phyloP scores from a whole-genome alignment of 768 basidiomycete genomes.

The Phaeotremella fagi region DNA sequence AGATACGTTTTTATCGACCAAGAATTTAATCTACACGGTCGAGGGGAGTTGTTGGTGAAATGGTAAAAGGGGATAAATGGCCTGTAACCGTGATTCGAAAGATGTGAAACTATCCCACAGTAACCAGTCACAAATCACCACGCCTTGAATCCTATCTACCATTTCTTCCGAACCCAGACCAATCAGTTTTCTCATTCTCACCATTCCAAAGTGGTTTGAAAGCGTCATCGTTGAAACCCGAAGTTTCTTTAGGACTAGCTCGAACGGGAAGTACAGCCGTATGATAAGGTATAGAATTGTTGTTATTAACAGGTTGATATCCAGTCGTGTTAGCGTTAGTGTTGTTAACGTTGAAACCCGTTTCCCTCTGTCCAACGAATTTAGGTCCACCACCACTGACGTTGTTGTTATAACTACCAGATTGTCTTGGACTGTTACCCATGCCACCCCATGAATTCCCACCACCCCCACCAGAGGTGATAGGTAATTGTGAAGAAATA shows the following conservation, averaged over 20 bases:
- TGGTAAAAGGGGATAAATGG: too few species aligned
- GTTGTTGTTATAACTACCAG: too few species aligned
- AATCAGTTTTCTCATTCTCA: constrained; percentile 1
- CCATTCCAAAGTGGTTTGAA: constrained; percentile 36
- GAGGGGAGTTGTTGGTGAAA: too few species aligned
- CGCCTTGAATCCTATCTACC: neutral
- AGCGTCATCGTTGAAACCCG: constrained; percentile 36
- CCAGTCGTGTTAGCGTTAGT: neutral
- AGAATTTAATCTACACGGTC: too few species aligned
- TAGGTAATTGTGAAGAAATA: neutral
- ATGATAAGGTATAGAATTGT: constrained; percentile 17
- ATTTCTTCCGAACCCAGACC: neutral
- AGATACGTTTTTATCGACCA: too few species aligned
- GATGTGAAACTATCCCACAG: too few species aligned
- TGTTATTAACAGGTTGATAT: neutral
- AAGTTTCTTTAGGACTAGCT: constrained; percentile 35
- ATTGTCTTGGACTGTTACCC: constrained; percentile 5
- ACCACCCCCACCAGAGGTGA: neutral
- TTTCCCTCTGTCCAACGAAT: constrained; percentile 4
- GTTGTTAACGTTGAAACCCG: constrained; percentile 8
- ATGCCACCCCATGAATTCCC: neutral
- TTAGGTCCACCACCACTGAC: neutral
- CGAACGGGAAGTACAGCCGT: constrained; percentile 22
- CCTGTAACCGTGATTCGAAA: too few species aligned
- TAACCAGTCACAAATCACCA: neutral